Evolutionary conservation across 495 filamentous ascomycete genomes (phyloP).

Genomic region (Articulospora tetracladia): DNA sequence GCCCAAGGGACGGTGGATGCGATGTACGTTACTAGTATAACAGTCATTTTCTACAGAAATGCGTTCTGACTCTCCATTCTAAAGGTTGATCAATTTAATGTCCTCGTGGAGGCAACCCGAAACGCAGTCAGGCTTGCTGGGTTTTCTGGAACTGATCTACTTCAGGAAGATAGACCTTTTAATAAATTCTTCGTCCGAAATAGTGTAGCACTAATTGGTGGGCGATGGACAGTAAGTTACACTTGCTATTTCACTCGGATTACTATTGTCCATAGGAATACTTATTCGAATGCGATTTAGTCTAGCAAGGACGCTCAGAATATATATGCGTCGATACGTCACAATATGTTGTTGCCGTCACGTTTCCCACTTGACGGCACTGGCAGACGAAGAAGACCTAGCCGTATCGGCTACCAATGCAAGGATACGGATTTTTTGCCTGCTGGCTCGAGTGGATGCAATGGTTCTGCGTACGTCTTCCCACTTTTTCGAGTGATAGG

Average conservation of each 20-base stretch:
- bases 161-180: not conserved
- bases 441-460: not conserved
- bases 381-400: not conserved
- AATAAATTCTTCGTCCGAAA: conserved; percentile 1
- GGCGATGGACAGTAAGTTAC: conserved; percentile 3
- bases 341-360: conserved; percentile 1
- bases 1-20: not conserved
- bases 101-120: not conserved
- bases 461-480: not conserved
- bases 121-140: not conserved
- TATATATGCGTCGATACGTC: not conserved
- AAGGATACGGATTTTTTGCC: conserved; percentile 1
- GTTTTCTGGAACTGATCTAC: not conserved
- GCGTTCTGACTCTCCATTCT: not conserved
- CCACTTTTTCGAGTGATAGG: not conserved
- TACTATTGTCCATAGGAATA: not conserved
- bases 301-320: not conserved
- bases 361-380: not conserved
- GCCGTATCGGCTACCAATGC: conserved; percentile 1
- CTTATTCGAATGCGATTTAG: not conserved
- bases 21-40: not conserved
- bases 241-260: not conserved
- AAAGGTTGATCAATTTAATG: not conserved
- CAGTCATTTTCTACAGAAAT: not conserved
- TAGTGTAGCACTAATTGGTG: not conserved